These are phyloP conservation scores for Rugosomyces carneus DNA, from an alignment of 1,284 basidiomycete species.

Conservation along the genomic window DNA sequence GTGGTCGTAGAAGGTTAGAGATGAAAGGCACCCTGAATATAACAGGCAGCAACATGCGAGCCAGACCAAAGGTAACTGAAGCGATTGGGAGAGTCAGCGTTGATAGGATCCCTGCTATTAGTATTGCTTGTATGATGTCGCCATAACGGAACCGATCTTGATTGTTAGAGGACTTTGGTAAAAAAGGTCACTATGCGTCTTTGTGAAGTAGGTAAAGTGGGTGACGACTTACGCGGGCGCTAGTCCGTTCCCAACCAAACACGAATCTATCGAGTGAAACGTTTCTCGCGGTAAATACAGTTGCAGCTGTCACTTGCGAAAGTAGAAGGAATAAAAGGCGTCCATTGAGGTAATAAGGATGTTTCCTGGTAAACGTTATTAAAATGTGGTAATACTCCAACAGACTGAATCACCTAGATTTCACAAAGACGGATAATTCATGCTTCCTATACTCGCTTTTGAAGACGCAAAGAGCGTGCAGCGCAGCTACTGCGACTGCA, in stretches of 20 bases:
- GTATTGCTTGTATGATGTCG: conserved; percentile 27
- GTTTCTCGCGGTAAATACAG: conserved; percentile 45
- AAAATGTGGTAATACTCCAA: not conserved
- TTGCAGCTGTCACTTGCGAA: conserved; percentile 42
- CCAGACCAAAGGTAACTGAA: conserved; percentile 36
- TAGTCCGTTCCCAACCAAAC: conserved; percentile 37
- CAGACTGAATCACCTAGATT: conserved; percentile 46
- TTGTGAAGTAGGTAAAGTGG: conserved; percentile 5
- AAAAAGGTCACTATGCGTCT: conserved; percentile 2
- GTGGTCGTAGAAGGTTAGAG: conserved; percentile 44
- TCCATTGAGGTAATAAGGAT: conserved; percentile 65
- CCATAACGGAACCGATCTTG: conserved; percentile 22
- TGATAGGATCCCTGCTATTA: conserved; percentile 37
- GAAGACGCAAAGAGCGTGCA: conserved; percentile 37
- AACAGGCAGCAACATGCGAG: conserved; percentile 43
- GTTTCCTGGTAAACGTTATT: conserved; percentile 41
- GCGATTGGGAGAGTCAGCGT: conserved; percentile 33
- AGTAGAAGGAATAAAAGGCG: conserved; percentile 51
- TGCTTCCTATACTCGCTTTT: conserved; percentile 24
- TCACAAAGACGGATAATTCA: conserved; percentile 48
- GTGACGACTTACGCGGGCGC: conserved; percentile 10
- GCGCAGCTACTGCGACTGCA: conserved; percentile 31
- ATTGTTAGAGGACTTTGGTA: conserved; percentile 8
- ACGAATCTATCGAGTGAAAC: conserved; percentile 53
- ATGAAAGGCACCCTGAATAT: conserved; percentile 49